phyloP scores from a whole-genome alignment of 768 basidiomycete species.

The Mycena venus region DNA sequence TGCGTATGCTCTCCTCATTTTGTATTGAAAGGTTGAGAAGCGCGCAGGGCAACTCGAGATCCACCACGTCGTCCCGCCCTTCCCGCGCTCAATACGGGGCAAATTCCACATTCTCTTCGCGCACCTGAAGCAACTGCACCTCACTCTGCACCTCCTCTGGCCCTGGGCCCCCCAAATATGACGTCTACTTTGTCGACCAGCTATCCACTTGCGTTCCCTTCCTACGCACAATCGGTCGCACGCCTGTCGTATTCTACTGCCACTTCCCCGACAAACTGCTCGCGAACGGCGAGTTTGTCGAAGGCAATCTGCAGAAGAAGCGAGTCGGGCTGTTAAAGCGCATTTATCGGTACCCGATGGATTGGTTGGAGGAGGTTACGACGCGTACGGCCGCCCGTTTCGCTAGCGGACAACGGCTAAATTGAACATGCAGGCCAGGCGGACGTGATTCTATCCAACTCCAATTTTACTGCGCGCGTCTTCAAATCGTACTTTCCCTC shows the following conservation, averaged over 20 bases:
- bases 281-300: constrained; percentile 76
- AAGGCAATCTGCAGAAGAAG: constrained; percentile 60
- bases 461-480: constrained; percentile 87
- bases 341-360: constrained; percentile 90
- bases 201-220: constrained; percentile 93
- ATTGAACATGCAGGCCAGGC: constrained; percentile 73
- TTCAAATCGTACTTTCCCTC: constrained; percentile 83
- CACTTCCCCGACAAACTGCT: constrained; percentile 98
- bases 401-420: neutral
- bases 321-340: constrained; percentile 70
- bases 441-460: constrained; percentile 93
- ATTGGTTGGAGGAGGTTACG: constrained; percentile 90
- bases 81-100: constrained; percentile 85
- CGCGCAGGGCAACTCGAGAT: constrained; percentile 84
- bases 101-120: constrained; percentile 92
- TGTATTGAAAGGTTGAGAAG: neutral
- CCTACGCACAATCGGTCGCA: constrained; percentile 73
- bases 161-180: constrained; percentile 66
- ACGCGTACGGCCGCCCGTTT: constrained; percentile 70
- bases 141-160: constrained; percentile 74
- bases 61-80: constrained; percentile 76
- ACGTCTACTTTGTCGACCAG: constrained; percentile 96
- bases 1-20: constrained; percentile 50
- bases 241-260: constrained; percentile 96
- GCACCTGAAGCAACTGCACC: constrained; percentile 89